A percentile compares a stretch with the other conserved stretches of the same genome.
Conservation (phyloP, 306 rosid genomes). For the Pueraria montana region DNA sequence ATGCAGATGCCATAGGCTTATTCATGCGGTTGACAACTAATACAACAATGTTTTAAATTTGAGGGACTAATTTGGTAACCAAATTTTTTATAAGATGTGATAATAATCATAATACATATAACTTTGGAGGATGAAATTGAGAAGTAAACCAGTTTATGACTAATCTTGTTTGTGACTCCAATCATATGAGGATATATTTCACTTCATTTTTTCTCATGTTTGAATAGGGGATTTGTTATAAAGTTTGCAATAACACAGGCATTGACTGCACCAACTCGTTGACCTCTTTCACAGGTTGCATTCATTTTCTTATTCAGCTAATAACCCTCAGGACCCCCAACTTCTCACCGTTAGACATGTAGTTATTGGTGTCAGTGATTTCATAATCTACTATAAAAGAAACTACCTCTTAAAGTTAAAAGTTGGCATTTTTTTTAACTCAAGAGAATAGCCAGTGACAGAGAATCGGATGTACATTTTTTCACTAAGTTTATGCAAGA, state of each 20-base stretch:
- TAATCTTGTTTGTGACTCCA: constrained; percentile 28
- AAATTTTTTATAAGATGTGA: too few species aligned
- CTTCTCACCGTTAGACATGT: too few species aligned
- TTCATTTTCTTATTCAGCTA: constrained; percentile 21
- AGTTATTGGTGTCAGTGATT: too few species aligned
- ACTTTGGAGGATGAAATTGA: background rate
- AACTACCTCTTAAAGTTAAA: too few species aligned
- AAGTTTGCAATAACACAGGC: constrained; percentile 72
- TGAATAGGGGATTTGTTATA: constrained; percentile 58
- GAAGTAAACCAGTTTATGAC: constrained; percentile 19
- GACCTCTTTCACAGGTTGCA: constrained; percentile 82
- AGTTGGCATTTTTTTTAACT: too few species aligned
- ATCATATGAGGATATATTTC: constrained; percentile 17
- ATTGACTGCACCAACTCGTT: constrained; percentile 82
- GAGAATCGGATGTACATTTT: too few species aligned
- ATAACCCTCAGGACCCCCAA: too few species aligned
- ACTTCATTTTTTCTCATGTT: constrained; percentile 33
- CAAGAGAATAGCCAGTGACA: too few species aligned
- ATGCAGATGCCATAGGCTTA: constrained; percentile 79
- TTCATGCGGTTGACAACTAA: constrained; percentile 57
- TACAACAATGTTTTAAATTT: too few species aligned
- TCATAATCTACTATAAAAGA: too few species aligned
- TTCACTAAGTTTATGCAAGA: too few species aligned
- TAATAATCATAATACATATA: background rate
- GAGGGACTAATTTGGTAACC: background rate